phyloP scores from a whole-genome alignment of 495 filamentous ascomycete genomes.

The Aspergillus homomorphus region DNA sequence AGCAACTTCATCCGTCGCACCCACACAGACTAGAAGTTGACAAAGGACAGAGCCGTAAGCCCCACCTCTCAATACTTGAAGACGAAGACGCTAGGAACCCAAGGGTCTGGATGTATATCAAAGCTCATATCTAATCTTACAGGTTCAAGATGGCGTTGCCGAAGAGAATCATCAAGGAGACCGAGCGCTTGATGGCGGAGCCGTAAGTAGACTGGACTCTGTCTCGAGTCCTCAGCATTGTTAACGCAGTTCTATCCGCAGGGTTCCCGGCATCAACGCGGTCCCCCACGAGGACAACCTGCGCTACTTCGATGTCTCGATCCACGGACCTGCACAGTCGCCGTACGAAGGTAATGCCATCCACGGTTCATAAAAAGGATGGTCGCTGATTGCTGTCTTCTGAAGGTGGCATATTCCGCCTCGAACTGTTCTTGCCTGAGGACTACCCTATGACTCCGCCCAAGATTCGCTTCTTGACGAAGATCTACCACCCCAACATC shows the following conservation, averaged over 20 bases:
- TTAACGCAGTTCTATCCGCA: constrained; percentile 32
- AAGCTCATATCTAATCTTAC: background rate
- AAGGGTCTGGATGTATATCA: constrained; percentile 2
- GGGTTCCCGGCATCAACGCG: constrained; percentile 94
- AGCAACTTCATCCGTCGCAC: background rate
- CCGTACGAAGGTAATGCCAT: constrained; percentile 75
- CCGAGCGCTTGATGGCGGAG: constrained; percentile 92
- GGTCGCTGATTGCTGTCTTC: constrained; percentile 18
- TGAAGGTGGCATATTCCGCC: constrained; percentile 88
- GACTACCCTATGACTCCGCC: constrained; percentile 99
- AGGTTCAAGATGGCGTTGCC: constrained; percentile 65
- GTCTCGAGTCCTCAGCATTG: background rate
- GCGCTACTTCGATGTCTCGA: constrained; percentile 95
- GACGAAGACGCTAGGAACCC: background rate
- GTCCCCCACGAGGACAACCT: constrained; percentile 98
- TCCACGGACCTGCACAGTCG: constrained; percentile 89
- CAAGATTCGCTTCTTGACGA: constrained; percentile 96
- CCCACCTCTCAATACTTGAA: constrained; percentile 8
- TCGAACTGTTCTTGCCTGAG: constrained; percentile 97
- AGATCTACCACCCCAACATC: constrained; percentile 99
- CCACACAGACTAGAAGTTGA: background rate
- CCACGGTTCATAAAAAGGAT: background rate
- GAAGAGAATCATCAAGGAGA: constrained; percentile 98
- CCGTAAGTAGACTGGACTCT: constrained; percentile 63
- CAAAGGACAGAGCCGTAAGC: constrained; percentile 2